Evolutionary conservation across 78 protist species (phyloP), one percentile per base, ranked within the genome.

Genomic region (slime mould (Dictyostelium discoideum)): DNA sequence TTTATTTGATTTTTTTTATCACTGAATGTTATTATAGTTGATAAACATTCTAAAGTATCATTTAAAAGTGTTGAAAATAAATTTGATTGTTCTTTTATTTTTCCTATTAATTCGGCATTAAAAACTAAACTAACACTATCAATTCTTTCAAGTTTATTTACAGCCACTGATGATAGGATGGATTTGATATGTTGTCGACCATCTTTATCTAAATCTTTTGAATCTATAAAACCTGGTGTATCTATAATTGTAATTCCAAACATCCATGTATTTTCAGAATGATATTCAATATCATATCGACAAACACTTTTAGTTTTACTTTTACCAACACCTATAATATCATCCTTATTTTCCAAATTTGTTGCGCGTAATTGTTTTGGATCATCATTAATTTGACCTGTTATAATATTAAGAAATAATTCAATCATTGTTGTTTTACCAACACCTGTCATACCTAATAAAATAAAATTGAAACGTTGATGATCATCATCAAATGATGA

Each of bases 391-490:
- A 48, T 10, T 84, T 84, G 88, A 42, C 88, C 88, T 42, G 88
- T 84, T 37, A 84, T 16, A 84, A 84, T 48, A 48, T 84, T 84
- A 44, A 84, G 72, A 10, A 84, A 7, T 1, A 44, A 84, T n/a
- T 84, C 88, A 14, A 84, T 73, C 20, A 48, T 40, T 48, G 88
- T 50, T 48, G 88, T 84, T 73, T 84, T 84, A 22, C 88, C 88
- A 46, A 9, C 22, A 42, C 72, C 73, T 42, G 5, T 84, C 9
- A n/a, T 22, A 39, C 72, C 69, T 20, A 84, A 42, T 37, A 84
- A 84, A 16, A 84, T 18, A 18, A 7, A 3, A 6, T 16, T 54
- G 20, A 24, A 69, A 69, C 77, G 77, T 69, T 69, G 10, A 69
- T 39, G 77, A 69, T 32, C 37, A 32, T 26, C 77, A 8, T 54